Base-by-base conservation (phyloP, 306 rosid genomes). In the Oemleria cerasiformis region DNA sequence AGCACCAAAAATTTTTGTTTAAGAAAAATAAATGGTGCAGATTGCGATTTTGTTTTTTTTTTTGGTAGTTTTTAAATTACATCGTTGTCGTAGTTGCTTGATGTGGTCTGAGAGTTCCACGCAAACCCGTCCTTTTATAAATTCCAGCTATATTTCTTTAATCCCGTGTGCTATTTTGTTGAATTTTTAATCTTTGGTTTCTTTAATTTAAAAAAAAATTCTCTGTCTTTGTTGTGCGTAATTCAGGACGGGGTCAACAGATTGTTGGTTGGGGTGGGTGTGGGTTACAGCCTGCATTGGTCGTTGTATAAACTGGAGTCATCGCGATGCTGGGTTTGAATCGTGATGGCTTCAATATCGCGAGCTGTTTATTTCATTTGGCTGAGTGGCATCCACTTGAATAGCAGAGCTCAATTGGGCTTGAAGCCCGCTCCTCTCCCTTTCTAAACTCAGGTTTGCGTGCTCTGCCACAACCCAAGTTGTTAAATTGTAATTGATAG, bases 381-480 rank as follows among this genome's bases (percentile, higher is more conserved):
- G 96, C 96, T 23, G 98, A 92, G 79, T 92, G 98, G 98, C 98
- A 92, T 81, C 98, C 98, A 17, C 80, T 90, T 62, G 78, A 90
- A 88, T 88, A 86, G 73, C 85, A 70, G n/a, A 70, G 84, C 45
- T 75, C 70, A 83, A 60, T 73, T 6, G 96, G 96, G 91, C 87
- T 76, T 80, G 79, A 73, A 68, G 87, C 92, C 92, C 88, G 80
- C 83, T 63, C 75, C 36, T 78, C 75, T 30, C 65, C 61, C 54
- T 50, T 30, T 48, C 51, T 65, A 54, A 82, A 71, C 58, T 80
- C 88, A 82, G 96, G 96, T 89, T 75, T 82, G 65, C 13, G 44
- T 73, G n/a, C 41, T 21, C 48, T 56, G 81, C 66, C 66, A 56
- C 41, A 68, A 41, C 34, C 16, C 13, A 30, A 56, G n/a, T 41